Base-by-base conservation (phyloP, 768 basidiomycete genomes). In the Kwoniella dejecticola region DNA sequence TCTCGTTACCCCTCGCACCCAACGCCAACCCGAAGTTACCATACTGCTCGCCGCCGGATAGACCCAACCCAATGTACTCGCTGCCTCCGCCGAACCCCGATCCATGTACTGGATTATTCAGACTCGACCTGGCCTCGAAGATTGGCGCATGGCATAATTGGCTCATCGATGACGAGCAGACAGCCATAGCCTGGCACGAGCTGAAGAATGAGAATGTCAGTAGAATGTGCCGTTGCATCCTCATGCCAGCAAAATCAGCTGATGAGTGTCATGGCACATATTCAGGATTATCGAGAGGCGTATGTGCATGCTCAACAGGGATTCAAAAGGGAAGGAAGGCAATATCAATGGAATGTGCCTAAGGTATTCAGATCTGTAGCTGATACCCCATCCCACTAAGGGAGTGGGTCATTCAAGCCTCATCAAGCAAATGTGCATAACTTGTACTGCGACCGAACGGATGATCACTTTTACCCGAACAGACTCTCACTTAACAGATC, bases 131-230 rank as follows among this genome's bases (percentile, higher is more conserved):
- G 23, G 67, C 47, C 11, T 52, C 38, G 4, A 57, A 36, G 13
- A 52, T 64, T 12, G 67, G 64, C n/a, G 40, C 48, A 17, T 54
- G 41, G 48, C 33, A 40, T 15, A 59, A 62, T 27, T 67, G 62
- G 62, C 65, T 58, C 44, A 59, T 68, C 26, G 54, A 64, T 4
- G 62, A 62, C 17, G 54, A 30, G 8, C 50, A 53, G 5, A 41
- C n/a, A 12, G 69, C 70, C 11, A 27, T 75, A 13, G 62, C 58
- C 15, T 69, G 64, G 57, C 73, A 75, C 64, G 60, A 49, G 4
- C 46, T 70, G 44, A 72, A 72, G 52, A 38, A 47, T 12, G 67
- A 64, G 26, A 49, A 65, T 31, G 73, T 66, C 27, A 41, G 70
- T 67, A n/a, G n/a, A n/a, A n/a, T n/a, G n/a, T n/a, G n/a, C n/a